phyloP scores from a whole-genome alignment of 768 basidiomycete genomes.

The Boletus rubropictus region DNA sequence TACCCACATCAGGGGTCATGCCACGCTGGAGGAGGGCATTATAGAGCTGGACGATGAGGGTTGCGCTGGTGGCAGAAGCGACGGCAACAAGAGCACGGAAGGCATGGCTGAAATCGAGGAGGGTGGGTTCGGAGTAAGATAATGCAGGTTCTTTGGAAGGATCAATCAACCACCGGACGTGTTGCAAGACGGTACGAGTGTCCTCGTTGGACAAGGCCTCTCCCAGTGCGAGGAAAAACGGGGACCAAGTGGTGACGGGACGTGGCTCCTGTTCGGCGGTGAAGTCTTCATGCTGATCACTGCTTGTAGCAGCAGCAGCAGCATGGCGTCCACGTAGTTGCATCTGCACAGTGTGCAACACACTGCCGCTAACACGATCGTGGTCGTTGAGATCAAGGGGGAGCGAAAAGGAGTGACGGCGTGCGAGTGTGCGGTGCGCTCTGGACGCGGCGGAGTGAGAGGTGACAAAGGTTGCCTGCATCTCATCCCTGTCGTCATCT shows the following conservation, averaged over 20 bases:
- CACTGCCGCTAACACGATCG: constrained; percentile 38
- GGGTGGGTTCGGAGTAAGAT: constrained; percentile 30
- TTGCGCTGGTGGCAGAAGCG: constrained; percentile 46
- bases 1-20: constrained; percentile 55
- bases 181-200: constrained; percentile 3
- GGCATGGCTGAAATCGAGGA: constrained; percentile 57
- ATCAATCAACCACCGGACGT: constrained; percentile 31
- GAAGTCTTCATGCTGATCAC: constrained; percentile 14
- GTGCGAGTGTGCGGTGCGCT: constrained; percentile 39
- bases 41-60: constrained; percentile 59
- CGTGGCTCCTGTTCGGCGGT: constrained; percentile 18
- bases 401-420: constrained; percentile 59
- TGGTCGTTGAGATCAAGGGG: constrained; percentile 37
- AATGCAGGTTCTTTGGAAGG: constrained; percentile 27
- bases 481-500: constrained; percentile 58
- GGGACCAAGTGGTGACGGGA: constrained; percentile 22
- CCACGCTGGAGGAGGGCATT: constrained; percentile 60
- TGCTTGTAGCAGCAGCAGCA: constrained; percentile 28
- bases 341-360: constrained; percentile 58
- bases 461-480: constrained; percentile 28
- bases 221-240: constrained; percentile 17
- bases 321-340: constrained; percentile 59
- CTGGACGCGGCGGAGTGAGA: constrained; percentile 27
- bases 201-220: constrained; percentile 17
- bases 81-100: constrained; percentile 40